Evolutionary conservation across 176 grass and related monocot species (phyloP).

Genomic region (Hsuehochloa calcarea): DNA sequence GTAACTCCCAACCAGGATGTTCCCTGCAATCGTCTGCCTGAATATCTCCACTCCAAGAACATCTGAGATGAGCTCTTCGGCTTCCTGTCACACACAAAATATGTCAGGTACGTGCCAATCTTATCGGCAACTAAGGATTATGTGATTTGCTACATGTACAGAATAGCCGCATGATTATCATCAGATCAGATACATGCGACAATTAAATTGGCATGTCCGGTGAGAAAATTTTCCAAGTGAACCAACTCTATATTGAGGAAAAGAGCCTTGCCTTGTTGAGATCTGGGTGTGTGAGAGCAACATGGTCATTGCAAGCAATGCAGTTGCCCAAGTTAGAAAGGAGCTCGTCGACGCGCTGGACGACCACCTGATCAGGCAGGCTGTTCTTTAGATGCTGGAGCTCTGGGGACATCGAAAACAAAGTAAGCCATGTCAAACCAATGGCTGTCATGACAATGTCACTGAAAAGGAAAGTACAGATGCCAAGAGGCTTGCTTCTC

Average conservation of each 20-base stretch:
- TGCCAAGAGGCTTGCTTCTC: not conserved
- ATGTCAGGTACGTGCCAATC: not conserved
- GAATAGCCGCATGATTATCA: not conserved
- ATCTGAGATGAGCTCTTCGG: slow-evolving; percentile 77
- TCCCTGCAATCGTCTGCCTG: slow-evolving; percentile 81
- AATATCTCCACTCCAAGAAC: slow-evolving; percentile 82
- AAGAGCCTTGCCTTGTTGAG: slow-evolving; percentile 55
- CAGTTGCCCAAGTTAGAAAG: slow-evolving; percentile 87
- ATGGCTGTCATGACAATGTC: not conserved
- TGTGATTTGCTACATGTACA: not conserved
- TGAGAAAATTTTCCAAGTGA: no score
- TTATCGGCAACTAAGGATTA: not conserved
- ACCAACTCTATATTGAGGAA: not conserved
- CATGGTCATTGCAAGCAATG: slow-evolving; percentile 87
- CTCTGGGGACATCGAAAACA: slow-evolving; percentile 31
- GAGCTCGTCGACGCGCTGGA: slow-evolving; percentile 71
- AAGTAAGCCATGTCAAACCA: not conserved
- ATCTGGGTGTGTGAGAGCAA: slow-evolving; percentile 87
- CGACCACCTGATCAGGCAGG: slow-evolving; percentile 72
- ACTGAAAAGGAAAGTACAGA: not conserved
- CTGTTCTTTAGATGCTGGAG: slow-evolving; percentile 77
- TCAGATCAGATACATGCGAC: not conserved
- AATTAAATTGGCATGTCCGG: no score
- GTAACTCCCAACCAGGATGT: slow-evolving; percentile 83
- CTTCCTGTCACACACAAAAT: slow-evolving; percentile 48